Conservation (phyloP, 148 eudicot species). For the Vaccinium macrocarpon region DNA sequence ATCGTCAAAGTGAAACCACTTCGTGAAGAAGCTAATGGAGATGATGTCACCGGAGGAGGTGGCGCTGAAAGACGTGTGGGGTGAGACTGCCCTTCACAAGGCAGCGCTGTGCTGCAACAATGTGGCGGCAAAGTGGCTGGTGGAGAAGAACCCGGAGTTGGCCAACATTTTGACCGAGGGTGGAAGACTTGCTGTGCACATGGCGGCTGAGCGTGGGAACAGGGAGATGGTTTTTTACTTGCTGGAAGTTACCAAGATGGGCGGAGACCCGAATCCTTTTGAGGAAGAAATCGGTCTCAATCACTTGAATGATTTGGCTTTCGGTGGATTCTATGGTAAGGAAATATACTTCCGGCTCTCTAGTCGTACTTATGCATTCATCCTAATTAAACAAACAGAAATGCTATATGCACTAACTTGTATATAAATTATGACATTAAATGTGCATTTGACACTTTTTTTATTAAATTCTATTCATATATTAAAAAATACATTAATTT, state of each 20-base stretch:
- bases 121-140: slow-evolving; percentile 6
- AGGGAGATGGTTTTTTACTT: neutral
- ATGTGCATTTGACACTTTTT: too few relatives aligned
- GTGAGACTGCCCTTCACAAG: neutral
- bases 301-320: neutral
- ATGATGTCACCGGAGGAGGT: neutral
- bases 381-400: too few relatives aligned
- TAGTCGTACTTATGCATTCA: too few relatives aligned
- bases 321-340: neutral
- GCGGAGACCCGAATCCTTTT: neutral
- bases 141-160: neutral
- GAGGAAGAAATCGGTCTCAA: neutral
- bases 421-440: too few relatives aligned
- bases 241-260: neutral
- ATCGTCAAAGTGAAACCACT: neutral
- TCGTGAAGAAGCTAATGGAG: slow-evolving; percentile 6
- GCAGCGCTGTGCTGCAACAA: neutral
- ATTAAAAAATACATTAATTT: too few relatives aligned
- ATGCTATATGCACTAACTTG: too few relatives aligned
- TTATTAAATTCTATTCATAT: too few relatives aligned
- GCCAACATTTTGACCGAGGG: neutral
- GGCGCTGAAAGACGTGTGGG: neutral
- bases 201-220: neutral
- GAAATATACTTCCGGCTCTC: too few relatives aligned
- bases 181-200: neutral